phyloP scores from a whole-genome alignment of 495 filamentous ascomycete genomes.

The Xylaria acuta region DNA sequence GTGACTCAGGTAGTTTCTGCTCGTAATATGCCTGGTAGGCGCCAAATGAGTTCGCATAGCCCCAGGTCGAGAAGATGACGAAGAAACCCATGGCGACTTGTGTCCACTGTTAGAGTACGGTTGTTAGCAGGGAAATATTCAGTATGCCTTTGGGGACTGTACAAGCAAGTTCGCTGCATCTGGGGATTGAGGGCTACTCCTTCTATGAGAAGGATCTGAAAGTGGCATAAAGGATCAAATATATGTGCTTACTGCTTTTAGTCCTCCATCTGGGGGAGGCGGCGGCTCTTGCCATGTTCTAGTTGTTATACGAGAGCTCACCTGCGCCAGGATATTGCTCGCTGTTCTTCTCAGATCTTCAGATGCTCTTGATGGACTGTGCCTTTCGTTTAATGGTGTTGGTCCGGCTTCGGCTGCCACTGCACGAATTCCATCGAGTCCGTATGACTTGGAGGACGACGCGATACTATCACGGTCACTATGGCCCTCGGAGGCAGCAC shows the following conservation, averaged over 20 bases:
- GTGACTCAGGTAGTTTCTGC: slow-evolving; percentile 45
- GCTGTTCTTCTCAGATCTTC: slow-evolving; percentile 38
- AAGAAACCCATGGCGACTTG: slow-evolving; percentile 71
- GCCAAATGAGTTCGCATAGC: slow-evolving; percentile 76
- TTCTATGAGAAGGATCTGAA: not conserved
- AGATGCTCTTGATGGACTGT: slow-evolving; percentile 21
- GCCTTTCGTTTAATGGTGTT: not conserved
- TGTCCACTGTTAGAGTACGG: slow-evolving; percentile 52
- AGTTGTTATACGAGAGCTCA: slow-evolving; percentile 45
- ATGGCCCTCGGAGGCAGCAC: slow-evolving; percentile 3
- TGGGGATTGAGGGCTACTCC: not conserved
- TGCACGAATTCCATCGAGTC: not conserved
- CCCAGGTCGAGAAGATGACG: slow-evolving; percentile 75
- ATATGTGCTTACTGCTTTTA: slow-evolving; percentile 48
- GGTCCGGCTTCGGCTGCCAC: not conserved
- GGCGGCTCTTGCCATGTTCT: slow-evolving; percentile 60
- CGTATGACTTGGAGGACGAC: not conserved
- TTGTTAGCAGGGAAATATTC: not conserved
- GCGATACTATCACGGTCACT: slow-evolving; percentile 15
- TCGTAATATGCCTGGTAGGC: slow-evolving; percentile 78
- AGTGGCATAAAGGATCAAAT: not conserved
- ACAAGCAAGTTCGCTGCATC: no score
- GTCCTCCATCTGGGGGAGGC: slow-evolving; percentile 67
- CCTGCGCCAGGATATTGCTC: slow-evolving; percentile 37
- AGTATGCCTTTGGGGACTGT: not conserved